phyloP scores from a whole-genome alignment of 2,329 filamentous ascomycete species.

The Beauveria sp. region DNA sequence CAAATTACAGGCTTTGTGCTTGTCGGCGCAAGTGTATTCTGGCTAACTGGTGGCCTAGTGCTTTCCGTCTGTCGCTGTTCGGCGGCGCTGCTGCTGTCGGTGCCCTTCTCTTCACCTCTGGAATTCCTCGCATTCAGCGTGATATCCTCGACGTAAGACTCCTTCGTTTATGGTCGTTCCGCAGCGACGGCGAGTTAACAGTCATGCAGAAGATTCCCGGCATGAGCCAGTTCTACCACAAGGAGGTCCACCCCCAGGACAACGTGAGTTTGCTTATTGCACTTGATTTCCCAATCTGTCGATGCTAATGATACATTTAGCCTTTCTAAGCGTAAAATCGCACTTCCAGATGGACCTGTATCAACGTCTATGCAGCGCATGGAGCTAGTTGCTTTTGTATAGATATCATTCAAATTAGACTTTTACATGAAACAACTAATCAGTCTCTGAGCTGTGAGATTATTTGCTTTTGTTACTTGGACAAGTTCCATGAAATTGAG shows the following conservation, averaged over 20 bases:
- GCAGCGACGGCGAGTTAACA: constrained; percentile 17
- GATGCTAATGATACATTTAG: constrained; percentile 22
- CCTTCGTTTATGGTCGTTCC: no score
- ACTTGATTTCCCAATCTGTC: neutral
- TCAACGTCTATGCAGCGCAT: constrained; percentile 16
- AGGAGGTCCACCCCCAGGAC: constrained; percentile 51
- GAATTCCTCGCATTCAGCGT: constrained; percentile 51
- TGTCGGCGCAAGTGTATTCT: neutral
- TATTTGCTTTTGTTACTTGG: neutral
- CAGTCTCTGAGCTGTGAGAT: neutral
- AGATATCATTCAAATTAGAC: constrained; percentile 12
- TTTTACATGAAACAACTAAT: neutral
- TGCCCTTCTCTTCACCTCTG: constrained; percentile 53
- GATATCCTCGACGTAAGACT: constrained; percentile 50
- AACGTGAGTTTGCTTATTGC: constrained; percentile 41
- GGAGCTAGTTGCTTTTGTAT: constrained; percentile 12
- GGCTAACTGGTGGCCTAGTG: constrained; percentile 29
- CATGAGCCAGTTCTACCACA: constrained; percentile 42
- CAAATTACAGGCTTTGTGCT: neutral
- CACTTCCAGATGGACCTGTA: constrained; percentile 23
- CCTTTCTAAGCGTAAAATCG: constrained; percentile 33
- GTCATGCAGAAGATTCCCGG: constrained; percentile 45
- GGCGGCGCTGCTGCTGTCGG: constrained; percentile 50
- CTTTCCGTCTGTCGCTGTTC: constrained; percentile 44
- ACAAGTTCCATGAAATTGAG: neutral